Evolutionary conservation across 495 filamentous ascomycete species (phyloP).

Genomic region (Opeltia flavorubescens): DNA sequence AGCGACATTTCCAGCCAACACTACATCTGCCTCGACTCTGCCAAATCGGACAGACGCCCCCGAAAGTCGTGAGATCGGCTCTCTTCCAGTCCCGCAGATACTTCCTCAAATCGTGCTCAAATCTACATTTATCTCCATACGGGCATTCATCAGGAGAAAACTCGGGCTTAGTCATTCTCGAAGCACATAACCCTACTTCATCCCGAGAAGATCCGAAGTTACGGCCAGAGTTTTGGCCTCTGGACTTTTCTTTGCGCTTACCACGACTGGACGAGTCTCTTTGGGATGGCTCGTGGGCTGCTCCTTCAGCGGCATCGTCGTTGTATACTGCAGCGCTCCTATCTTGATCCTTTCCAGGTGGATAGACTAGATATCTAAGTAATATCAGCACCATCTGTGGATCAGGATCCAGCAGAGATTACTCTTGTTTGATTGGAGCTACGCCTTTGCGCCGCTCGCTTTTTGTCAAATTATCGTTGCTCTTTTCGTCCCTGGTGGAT

Average conservation of each 20-base stretch:
- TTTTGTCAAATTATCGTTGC: constrained; percentile 15
- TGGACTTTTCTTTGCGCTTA: constrained; percentile 43
- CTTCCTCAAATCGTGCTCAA: constrained; percentile 66
- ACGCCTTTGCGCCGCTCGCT: constrained; percentile 48
- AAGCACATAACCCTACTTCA: constrained; percentile 62
- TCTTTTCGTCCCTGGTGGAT: constrained; percentile 13
- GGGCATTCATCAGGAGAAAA: constrained; percentile 59
- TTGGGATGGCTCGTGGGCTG: constrained; percentile 22
- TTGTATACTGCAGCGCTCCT: constrained; percentile 16
- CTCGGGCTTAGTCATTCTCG: constrained; percentile 48
- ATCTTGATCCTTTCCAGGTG: constrained; percentile 6
- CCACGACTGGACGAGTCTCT: background rate
- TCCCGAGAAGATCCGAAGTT: constrained; percentile 75
- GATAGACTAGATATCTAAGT: constrained; percentile 43
- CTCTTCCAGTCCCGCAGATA: constrained; percentile 77
- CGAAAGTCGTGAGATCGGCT: constrained; percentile 59
- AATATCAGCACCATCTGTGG: constrained; percentile 8
- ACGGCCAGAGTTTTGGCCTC: constrained; percentile 75
- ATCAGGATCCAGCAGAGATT: constrained; percentile 17
- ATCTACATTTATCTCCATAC: constrained; percentile 64
- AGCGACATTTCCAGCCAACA: constrained; percentile 86
- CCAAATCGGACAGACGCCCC: constrained; percentile 66
- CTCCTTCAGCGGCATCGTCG: constrained; percentile 62
- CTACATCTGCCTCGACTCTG: constrained; percentile 60
- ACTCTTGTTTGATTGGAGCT: constrained; percentile 79